Evolutionary conservation across 768 basidiomycete species (phyloP), one percentile per base, ranked within the genome.

Genomic region (Brasilioporus rufonigricans): DNA sequence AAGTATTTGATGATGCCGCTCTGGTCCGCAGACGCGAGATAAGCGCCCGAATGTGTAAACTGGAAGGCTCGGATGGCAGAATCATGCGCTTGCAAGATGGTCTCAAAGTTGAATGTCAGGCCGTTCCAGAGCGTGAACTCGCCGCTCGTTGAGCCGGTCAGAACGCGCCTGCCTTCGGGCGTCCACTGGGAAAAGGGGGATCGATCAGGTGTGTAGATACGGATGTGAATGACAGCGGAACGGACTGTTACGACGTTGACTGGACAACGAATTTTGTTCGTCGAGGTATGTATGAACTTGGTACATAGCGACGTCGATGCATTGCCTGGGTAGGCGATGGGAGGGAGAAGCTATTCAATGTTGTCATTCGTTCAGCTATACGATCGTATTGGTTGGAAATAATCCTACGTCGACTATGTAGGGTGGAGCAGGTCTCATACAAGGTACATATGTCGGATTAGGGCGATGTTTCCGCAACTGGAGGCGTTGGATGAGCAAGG

Each of bases 61-160:
- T 82, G 75, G 69, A 98, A 83, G 0, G 93, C 81, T 36, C 95
- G 93, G 53, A 99, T 91, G 36, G 93, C 90, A 2, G 89, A 87
- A 66, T 99, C 97, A 72, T 99, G 97, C 1, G 95, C 96, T 74
- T 98, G 96, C n/a, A 98, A 82, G 61, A 99, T 98, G 0, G 96
- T 97, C 72, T 99, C 97, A 66, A 98, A 99, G 74, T 98, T 99
- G 84, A 98, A 99, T 0, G 97, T 98, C 23, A 96, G 80, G 26
- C 96, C 96, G 61, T 99, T 99, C 97, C 97, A 98, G 7, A 98
- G 81, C 1, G 96, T 98, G 73, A 99, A 98, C 74, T 98, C 97
- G 44, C 97, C 97, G 58, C 89, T 93, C 21, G 94, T 93, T 12
- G 94, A 95, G 18, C 97, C 97, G 3, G 97, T 98, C 44, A 98